These are phyloP conservation scores for Rhizomucor pusillus DNA, from an alignment of 371 early-diverging fungal species.

Conservation along the genomic window DNA sequence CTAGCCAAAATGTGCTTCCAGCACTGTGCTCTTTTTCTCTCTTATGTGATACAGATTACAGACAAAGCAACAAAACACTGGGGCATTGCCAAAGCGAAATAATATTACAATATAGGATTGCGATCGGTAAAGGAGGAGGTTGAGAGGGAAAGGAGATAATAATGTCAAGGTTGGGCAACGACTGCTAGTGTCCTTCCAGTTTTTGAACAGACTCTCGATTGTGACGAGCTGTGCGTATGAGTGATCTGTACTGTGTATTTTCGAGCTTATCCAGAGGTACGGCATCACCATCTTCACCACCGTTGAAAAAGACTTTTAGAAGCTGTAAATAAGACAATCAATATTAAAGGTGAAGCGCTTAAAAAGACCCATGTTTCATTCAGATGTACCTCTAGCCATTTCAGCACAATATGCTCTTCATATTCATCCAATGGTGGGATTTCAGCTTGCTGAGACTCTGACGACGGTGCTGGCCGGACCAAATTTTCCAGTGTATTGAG, in stretches of 20 bases:
- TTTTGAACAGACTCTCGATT: constrained; percentile 6
- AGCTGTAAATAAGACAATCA: constrained; percentile 42
- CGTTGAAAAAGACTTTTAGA: constrained; percentile 83
- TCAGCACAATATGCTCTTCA: constrained; percentile 74
- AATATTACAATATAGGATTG: too few relatives aligned
- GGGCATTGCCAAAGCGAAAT: too few relatives aligned
- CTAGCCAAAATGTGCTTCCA: too few relatives aligned
- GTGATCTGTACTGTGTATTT: constrained; percentile 70
- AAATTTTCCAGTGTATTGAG: constrained; percentile 70
- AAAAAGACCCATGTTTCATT: not conserved
- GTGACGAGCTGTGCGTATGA: constrained; percentile 22
- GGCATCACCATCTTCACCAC: constrained; percentile 83
- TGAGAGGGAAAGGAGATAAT: too few relatives aligned
- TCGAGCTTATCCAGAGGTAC: constrained; percentile 73
- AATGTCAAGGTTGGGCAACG: too few relatives aligned
- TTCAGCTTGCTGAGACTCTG: constrained; percentile 52
- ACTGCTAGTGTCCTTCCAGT: constrained; percentile 3
- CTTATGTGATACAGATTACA: too few relatives aligned
- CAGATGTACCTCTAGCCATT: constrained; percentile 58
- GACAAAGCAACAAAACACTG: too few relatives aligned
- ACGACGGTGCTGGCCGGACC: constrained; percentile 80
- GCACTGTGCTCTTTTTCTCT: too few relatives aligned
- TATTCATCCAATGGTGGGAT: constrained; percentile 65
- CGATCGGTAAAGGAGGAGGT: too few relatives aligned
- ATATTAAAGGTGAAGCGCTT: too few relatives aligned